Evolutionary conservation across 2,329 filamentous ascomycete species (phyloP).

Genomic region (Ophioceras dolichostomum): DNA sequence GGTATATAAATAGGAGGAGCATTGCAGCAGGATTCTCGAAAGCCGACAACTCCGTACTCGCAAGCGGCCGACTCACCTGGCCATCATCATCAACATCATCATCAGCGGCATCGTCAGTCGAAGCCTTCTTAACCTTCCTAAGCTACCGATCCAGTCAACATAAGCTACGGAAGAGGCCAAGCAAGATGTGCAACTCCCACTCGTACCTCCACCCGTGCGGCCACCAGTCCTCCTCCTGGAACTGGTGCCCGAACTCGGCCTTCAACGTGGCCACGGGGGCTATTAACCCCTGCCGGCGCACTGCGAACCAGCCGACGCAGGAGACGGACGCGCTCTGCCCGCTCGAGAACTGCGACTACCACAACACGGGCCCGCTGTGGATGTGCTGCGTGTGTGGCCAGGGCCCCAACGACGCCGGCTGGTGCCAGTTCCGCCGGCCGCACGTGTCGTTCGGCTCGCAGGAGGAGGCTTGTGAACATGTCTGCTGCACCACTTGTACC

Average conservation of each 20-base stretch:
- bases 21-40: too few relatives aligned
- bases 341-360: slow-evolving; percentile 37
- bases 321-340: slow-evolving; percentile 31
- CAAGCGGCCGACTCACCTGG: too few relatives aligned
- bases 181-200: slow-evolving; percentile 40
- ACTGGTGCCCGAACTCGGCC: slow-evolving; percentile 36
- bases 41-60: too few relatives aligned
- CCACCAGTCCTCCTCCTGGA: slow-evolving; percentile 42
- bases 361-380: slow-evolving; percentile 35
- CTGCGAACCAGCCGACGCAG: slow-evolving; percentile 32
- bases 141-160: too few relatives aligned
- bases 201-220: slow-evolving; percentile 38
- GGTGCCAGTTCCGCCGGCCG: slow-evolving; percentile 39
- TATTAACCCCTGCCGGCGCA: slow-evolving; percentile 34
- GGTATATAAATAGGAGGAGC: too few relatives aligned
- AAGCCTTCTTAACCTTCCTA: too few relatives aligned
- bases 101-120: too few relatives aligned
- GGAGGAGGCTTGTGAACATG: too few relatives aligned
- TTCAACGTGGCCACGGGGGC: slow-evolving; percentile 37
- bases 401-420: slow-evolving; percentile 38
- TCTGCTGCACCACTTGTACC: too few relatives aligned
- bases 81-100: too few relatives aligned
- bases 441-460: too few relatives aligned
- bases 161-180: neutral
- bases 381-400: slow-evolving; percentile 40